A percentile compares a stretch with the other conserved stretches of the same genome.
Conservation (phyloP, 768 basidiomycete genomes). For the Kwoniella newhampshirensis region DNA sequence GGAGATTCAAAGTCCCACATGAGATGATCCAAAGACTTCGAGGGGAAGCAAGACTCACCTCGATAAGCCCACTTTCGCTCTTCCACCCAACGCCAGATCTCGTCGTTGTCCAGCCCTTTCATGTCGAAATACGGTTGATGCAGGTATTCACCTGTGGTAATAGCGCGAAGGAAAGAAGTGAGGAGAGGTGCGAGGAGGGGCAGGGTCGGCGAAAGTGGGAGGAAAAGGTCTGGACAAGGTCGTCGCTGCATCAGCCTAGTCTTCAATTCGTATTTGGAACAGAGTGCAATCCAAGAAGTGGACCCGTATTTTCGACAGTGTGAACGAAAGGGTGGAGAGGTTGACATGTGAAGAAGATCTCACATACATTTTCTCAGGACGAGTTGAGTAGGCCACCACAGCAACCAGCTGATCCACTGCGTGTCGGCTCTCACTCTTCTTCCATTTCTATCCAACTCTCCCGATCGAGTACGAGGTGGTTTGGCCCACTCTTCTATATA, state of each 20-base stretch:
- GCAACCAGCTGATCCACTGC: slow-evolving; percentile 44
- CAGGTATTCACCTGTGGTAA: slow-evolving; percentile 53
- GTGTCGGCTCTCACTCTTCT: slow-evolving; percentile 32
- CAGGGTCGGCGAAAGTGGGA: slow-evolving; percentile 51
- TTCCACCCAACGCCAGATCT: slow-evolving; percentile 75
- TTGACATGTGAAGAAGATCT: no score
- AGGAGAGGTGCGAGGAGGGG: slow-evolving; percentile 53
- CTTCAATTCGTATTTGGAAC: neutral
- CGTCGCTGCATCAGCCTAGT: neutral
- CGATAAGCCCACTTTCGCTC: slow-evolving; percentile 89
- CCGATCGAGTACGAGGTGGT: slow-evolving; percentile 30
- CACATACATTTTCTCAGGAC: slow-evolving; percentile 49
- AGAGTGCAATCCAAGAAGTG: neutral
- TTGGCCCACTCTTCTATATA: slow-evolving; percentile 53
- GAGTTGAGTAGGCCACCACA: slow-evolving; percentile 52
- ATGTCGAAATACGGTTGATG: slow-evolving; percentile 71
- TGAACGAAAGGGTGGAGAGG: neutral
- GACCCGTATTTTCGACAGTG: neutral
- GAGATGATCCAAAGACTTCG: no score
- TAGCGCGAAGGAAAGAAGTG: slow-evolving; percentile 52
- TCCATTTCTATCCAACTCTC: slow-evolving; percentile 26
- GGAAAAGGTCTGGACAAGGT: slow-evolving; percentile 38
- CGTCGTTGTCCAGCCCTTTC: slow-evolving; percentile 73
- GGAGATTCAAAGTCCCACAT: no score
- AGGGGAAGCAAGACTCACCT: slow-evolving; percentile 56